Evolutionary conservation across 805 yeast species (phyloP).

Genomic region (Jamesozyma lodderae): DNA sequence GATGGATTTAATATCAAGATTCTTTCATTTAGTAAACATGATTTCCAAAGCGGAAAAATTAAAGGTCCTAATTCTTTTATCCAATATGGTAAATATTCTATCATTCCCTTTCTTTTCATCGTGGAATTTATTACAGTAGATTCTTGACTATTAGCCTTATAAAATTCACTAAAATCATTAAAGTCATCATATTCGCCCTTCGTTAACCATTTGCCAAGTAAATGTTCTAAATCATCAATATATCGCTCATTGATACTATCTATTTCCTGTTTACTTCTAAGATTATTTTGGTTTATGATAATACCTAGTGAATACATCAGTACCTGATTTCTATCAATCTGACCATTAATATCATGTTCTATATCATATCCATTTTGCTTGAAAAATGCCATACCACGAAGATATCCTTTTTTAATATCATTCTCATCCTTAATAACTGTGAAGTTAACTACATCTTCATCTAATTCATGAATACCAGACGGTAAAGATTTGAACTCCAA

Average conservation of each 20-base stretch:
- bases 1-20: conserved; percentile 22
- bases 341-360: conserved; percentile 10
- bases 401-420: conserved; percentile 10
- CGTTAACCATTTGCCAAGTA: conserved; percentile 20
- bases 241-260: conserved; percentile 13
- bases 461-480: conserved; percentile 51
- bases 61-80: conserved; percentile 26
- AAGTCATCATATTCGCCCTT: conserved; percentile 2
- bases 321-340: conserved; percentile 36
- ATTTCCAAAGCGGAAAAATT: conserved; percentile 29
- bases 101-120: not conserved
- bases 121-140: too few species aligned
- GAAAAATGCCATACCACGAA: conserved; percentile 45
- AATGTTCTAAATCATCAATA: conserved; percentile 14
- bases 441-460: conserved; percentile 48
- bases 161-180: conserved; percentile 9
- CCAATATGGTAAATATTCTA: conserved; percentile 17
- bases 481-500: conserved; percentile 61
- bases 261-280: conserved; percentile 16
- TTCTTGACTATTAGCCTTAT: not conserved
- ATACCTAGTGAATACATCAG: conserved; percentile 60
- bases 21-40: conserved; percentile 21
- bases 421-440: conserved; percentile 28
- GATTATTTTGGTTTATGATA: conserved; percentile 36
- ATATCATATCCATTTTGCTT: conserved; percentile 34